Percentiles rank a stretch among this genome's conserved stretches.
These are phyloP conservation scores for Penicillium sp. DNA, from an alignment of 2,329 filamentous ascomycete species.

Conservation along the genomic window DNA sequence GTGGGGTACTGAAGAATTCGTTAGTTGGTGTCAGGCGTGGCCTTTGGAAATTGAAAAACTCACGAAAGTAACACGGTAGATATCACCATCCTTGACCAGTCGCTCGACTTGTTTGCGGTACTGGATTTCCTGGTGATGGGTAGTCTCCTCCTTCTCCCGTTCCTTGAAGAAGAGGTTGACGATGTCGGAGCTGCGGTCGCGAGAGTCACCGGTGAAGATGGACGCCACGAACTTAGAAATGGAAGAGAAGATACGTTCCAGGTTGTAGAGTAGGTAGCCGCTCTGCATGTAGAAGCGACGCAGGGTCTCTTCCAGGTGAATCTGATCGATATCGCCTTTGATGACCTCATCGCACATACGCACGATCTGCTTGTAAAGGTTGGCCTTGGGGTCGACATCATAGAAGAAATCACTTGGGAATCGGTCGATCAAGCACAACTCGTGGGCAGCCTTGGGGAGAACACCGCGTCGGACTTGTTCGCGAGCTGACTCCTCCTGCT, in stretches of 20 bases:
- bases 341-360: slow-evolving; percentile 80
- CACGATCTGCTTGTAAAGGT: slow-evolving; percentile 78
- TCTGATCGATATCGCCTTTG: slow-evolving; percentile 69
- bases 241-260: slow-evolving; percentile 76
- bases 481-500: slow-evolving; percentile 62
- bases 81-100: slow-evolving; percentile 81
- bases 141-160: slow-evolving; percentile 73
- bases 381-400: slow-evolving; percentile 54
- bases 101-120: slow-evolving; percentile 88
- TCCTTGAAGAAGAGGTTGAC: slow-evolving; percentile 77
- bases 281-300: slow-evolving; percentile 83
- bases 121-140: slow-evolving; percentile 79
- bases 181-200: slow-evolving; percentile 89
- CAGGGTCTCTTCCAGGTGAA: slow-evolving; percentile 77
- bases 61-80: slow-evolving; percentile 86
- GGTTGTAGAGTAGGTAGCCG: slow-evolving; percentile 87
- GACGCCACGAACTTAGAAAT: slow-evolving; percentile 70
- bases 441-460: slow-evolving; percentile 68
- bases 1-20: slow-evolving; percentile 50
- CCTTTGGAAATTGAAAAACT: slow-evolving; percentile 39
- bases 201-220: slow-evolving; percentile 77
- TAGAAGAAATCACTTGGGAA: slow-evolving; percentile 65
- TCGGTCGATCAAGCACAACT: slow-evolving; percentile 75
- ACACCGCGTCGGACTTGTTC: slow-evolving; percentile 65
- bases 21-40: slow-evolving; percentile 22